Evolutionary conservation across 352 stramenopile genomes (phyloP), one percentile per base, ranked within the genome.

Genomic region (Pythium sukuiense): DNA sequence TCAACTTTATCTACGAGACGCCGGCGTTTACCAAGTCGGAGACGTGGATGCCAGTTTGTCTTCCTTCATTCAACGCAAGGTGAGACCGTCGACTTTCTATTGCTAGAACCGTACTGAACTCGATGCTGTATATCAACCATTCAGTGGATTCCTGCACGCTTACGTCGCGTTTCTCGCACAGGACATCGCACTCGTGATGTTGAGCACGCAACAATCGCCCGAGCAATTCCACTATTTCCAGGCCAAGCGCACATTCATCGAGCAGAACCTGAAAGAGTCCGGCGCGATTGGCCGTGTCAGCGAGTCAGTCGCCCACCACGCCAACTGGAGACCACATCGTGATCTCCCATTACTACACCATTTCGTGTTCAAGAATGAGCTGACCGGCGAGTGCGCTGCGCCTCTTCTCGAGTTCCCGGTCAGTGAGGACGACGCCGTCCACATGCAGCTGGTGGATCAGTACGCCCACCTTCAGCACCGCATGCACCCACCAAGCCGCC

Each of bases 1-100:
- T 81, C 54, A 89, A 89, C 60, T 89, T 93, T 58, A 73, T 93
- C n/a, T 88, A 85, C 55, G 70, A 90, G 65, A 83, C 80, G 24
- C 78, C 81, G 41, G 88, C 80, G 43, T 74, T 93, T 29, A 61
- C 65, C 1, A 83, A 71, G 41, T 82, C 77, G 13, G 84, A 93
- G 71, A 89, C 84, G 7, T 93, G 84, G 81, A 90, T 79, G 29
- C 84, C 84, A 1, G 81, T 90, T 16, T 90, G 81, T 45, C 69
- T 92, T 18, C 71, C 81, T 6, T 71, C 72, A 27, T 92, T 92
- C 61, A 89, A 90, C 67, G 63, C 77, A 50, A 81, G 72, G 82
- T 88, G 41, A 30, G 76, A 39, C 37, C 37, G 37, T 43, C 37
- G 18, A 18, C 37, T 6, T 52, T 18, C 6, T 5, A 14, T 13